Conservation (phyloP, 495 filamentous ascomycete genomes). For the Penicillium riverlandense region DNA sequence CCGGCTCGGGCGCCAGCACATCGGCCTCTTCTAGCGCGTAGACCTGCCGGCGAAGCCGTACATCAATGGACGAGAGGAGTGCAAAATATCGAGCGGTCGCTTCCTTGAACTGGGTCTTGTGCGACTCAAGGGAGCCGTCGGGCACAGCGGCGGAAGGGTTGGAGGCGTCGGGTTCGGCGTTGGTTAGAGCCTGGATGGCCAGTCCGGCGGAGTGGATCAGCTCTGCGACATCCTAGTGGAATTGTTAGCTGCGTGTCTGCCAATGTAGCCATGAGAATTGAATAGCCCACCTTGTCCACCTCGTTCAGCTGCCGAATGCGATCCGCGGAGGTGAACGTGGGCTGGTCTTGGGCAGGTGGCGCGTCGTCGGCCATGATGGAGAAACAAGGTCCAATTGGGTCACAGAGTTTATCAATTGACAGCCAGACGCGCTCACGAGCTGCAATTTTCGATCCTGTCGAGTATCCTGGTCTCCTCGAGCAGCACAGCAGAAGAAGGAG, state of each 20-base stretch:
- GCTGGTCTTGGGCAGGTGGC: not conserved
- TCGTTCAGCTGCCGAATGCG: conserved; percentile 71
- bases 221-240: conserved; percentile 44
- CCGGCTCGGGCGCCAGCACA: conserved; percentile 48
- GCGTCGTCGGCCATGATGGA: conserved; percentile 8
- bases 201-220: conserved; percentile 62
- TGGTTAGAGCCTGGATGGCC: conserved; percentile 63
- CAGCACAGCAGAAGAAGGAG: no score
- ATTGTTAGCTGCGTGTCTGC: not conserved
- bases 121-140: conserved; percentile 40
- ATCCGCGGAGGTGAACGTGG: conserved; percentile 53
- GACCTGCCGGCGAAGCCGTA: conserved; percentile 68
- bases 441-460: no score
- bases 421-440: no score
- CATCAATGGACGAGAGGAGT: conserved; percentile 62
- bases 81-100: conserved; percentile 59
- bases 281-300: conserved; percentile 55
- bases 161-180: conserved; percentile 29
- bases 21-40: conserved; percentile 71
- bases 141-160: conserved; percentile 5
- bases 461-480: no score
- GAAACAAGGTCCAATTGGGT: not conserved
- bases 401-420: no score
- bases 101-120: conserved; percentile 52
- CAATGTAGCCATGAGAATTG: no score